These are phyloP conservation scores for Fusarium torulosum DNA, from an alignment of 2,329 filamentous ascomycete species.

Conservation along the genomic window DNA sequence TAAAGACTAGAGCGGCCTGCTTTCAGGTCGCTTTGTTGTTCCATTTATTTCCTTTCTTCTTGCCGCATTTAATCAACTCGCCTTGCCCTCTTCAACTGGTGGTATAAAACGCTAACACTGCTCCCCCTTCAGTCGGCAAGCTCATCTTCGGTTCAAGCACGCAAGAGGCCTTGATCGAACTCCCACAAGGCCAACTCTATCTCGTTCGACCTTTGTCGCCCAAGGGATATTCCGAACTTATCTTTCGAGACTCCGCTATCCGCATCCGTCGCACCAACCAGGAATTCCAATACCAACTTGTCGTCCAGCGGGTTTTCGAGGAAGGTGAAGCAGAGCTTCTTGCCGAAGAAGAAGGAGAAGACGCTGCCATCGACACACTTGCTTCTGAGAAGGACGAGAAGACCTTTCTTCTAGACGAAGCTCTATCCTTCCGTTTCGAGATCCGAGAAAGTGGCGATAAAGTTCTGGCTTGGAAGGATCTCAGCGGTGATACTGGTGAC, in stretches of 20 bases:
- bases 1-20: conserved; percentile 12
- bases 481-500: conserved; percentile 93
- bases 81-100: neutral
- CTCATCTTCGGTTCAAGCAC: conserved; percentile 88
- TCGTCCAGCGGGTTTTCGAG: conserved; percentile 95
- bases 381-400: conserved; percentile 92
- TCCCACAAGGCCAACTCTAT: conserved; percentile 96
- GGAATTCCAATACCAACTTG: conserved; percentile 97
- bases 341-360: conserved; percentile 88
- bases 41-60: neutral
- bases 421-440: conserved; percentile 87
- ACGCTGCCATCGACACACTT: conserved; percentile 80
- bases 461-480: conserved; percentile 92
- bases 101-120: conserved; percentile 31
- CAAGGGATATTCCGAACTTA: conserved; percentile 98
- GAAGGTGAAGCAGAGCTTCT: conserved; percentile 95
- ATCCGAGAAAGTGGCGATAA: conserved; percentile 83
- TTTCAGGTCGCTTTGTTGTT: conserved; percentile 14
- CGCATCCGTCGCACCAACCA: conserved; percentile 93
- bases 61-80: neutral
- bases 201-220: conserved; percentile 94
- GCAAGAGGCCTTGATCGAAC: conserved; percentile 93
- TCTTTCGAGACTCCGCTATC: conserved; percentile 96
- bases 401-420: conserved; percentile 94
- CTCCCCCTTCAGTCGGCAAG: conserved; percentile 77